Conservation (phyloP, 148 eudicot genomes). For the Diospyros lotus region DNA sequence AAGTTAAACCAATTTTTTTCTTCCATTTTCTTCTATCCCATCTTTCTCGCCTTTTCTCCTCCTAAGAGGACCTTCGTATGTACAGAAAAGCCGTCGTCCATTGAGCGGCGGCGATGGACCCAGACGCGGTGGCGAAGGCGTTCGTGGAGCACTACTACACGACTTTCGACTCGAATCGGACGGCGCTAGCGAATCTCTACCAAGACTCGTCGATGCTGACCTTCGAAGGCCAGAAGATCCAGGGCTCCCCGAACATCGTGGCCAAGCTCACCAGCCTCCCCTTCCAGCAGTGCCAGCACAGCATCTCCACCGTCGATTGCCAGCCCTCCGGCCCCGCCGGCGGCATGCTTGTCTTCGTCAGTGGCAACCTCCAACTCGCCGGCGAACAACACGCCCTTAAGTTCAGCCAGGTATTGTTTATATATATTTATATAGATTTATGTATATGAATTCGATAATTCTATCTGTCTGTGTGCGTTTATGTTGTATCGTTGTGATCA, state of each 20-base stretch:
- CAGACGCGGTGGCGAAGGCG: conserved; percentile 46
- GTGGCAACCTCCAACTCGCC: conserved; percentile 25
- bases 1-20: too few relatives aligned
- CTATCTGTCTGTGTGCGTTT: neutral
- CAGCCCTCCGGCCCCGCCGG: conserved; percentile 30
- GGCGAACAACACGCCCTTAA: conserved; percentile 27
- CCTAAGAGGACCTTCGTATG: too few relatives aligned
- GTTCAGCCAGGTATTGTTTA: conserved; percentile 25
- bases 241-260: conserved; percentile 40
- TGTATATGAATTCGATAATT: neutral
- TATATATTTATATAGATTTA: neutral
- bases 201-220: conserved; percentile 48
- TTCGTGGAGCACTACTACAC: conserved; percentile 58
- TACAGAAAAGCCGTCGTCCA: too few relatives aligned
- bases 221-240: conserved; percentile 54
- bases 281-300: conserved; percentile 52
- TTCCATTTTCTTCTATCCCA: too few relatives aligned
- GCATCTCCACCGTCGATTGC: conserved; percentile 42
- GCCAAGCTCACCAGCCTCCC: conserved; percentile 40
- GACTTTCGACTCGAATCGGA: conserved; percentile 45
- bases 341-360: conserved; percentile 29
- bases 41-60: too few relatives aligned
- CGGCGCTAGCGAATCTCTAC: conserved; percentile 32
- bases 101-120: conserved; percentile 32
- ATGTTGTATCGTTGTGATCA: neutral